Base-by-base conservation (phyloP, 1,284 basidiomycete species). In the Ceratobasidium papillatum region DNA sequence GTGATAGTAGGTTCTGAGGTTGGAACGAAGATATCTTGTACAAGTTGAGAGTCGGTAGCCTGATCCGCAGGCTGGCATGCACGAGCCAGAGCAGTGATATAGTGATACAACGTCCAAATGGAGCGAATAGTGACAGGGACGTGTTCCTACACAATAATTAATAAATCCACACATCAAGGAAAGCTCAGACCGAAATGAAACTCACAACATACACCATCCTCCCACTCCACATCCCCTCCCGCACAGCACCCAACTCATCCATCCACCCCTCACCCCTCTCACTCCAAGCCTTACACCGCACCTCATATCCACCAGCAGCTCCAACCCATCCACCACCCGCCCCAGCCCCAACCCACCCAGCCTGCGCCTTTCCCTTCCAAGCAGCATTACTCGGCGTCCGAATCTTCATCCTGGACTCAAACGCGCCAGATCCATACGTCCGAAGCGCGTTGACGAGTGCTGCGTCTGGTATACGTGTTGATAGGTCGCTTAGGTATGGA, bases 141-240 rank as follows among this genome's bases (percentile, higher is more conserved):
- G 75, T 87, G 88, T 83, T 94, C 92, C 92, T 94, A 75, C 12
- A 34, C 36, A 54, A 12, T 72, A 69, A 34, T 25, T 41, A 56
- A 34, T 41, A 25, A 25, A 22, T 34, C 25, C 25, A 12, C n/a
- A 63, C 43, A 45, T 47, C 25, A 49, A 36, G 38, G 22, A 36
- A 61, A 54, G 22, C 49, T 17, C 19, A 17, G 19, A n/a, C 27
- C 12, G 36, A 78, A 41, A 9, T 7, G 9, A 38, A 4, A 81
- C 86, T 76, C 78, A 92, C 92, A 78, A 92, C 79, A 78, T 94
- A 94, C 1, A 91, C 78, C 0, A 89, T 91, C 68, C 85, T 78
- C 1, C 83, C 79, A 14, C 91, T 86, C 92, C 92, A 93, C 25
- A 87, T 84, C 17, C 80, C 79, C 75, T 84, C 84, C 19, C 84